A percentile compares a stretch with the other conserved stretches of the same genome.
Evolutionary conservation across 768 basidiomycete genomes (phyloP).

Genomic region (Boletus sensibilis): DNA sequence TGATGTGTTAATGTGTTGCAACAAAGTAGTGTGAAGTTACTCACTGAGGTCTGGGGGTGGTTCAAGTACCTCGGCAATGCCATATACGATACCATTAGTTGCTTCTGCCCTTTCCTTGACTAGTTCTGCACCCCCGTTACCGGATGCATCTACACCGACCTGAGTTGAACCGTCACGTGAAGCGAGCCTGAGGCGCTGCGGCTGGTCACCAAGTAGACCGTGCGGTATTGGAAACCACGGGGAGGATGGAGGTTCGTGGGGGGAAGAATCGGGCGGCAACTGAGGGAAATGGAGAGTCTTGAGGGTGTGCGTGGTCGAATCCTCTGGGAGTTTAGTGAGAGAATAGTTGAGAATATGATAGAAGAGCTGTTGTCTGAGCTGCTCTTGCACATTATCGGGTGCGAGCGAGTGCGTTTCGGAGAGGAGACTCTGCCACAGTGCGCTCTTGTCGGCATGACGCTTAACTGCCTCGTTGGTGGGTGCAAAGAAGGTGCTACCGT

Average conservation of each 20-base stretch:
- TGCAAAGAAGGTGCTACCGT: constrained; percentile 84
- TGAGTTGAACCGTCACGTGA: constrained; percentile 46
- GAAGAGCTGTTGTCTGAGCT: constrained; percentile 86
- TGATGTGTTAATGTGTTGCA: background rate
- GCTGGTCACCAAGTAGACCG: constrained; percentile 75
- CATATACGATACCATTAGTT: constrained; percentile 75
- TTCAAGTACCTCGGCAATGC: constrained; percentile 70
- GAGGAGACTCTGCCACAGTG: constrained; percentile 34
- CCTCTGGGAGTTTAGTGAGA: constrained; percentile 46
- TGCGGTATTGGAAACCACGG: constrained; percentile 87
- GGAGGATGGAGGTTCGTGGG: constrained; percentile 64
- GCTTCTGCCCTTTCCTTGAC: constrained; percentile 56
- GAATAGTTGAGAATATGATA: constrained; percentile 92
- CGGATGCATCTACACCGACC: constrained; percentile 77
- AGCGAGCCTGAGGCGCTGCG: constrained; percentile 75
- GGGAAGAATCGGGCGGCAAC: constrained; percentile 54
- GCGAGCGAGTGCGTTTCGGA: constrained; percentile 34
- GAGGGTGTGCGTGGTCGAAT: constrained; percentile 39
- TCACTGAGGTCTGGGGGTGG: constrained; percentile 74
- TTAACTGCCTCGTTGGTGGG: constrained; percentile 91
- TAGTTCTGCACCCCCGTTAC: constrained; percentile 69
- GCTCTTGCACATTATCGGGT: constrained; percentile 79
- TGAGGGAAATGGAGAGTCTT: constrained; percentile 75
- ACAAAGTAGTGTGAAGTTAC: constrained; percentile 23
- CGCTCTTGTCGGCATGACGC: constrained; percentile 37